Evolutionary conservation across 257 asterid species (phyloP).

Genomic region (Pogostemon cablin): DNA sequence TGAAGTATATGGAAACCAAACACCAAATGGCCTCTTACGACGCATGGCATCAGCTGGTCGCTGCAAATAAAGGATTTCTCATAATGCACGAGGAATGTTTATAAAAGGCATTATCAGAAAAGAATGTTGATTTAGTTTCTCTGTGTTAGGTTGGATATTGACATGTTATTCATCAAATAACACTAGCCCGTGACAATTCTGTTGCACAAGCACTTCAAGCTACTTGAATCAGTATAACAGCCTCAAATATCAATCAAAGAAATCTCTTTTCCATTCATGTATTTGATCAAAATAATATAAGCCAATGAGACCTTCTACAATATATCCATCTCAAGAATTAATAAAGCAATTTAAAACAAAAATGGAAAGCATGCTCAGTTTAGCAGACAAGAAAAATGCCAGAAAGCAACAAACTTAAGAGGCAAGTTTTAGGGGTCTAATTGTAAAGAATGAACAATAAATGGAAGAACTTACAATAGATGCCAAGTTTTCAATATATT

Average conservation of each 20-base stretch:
- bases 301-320: background rate
- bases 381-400: slow-evolving; percentile 13
- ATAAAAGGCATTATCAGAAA: background rate
- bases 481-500: slow-evolving; percentile 70
- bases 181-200: background rate
- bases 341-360: background rate
- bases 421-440: slow-evolving; percentile 17
- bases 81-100: no score
- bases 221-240: background rate
- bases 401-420: slow-evolving; percentile 19
- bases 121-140: background rate
- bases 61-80: slow-evolving; percentile 46
- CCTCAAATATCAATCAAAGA: slow-evolving; percentile 1
- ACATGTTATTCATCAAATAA: slow-evolving; percentile 1
- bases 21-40: slow-evolving; percentile 75
- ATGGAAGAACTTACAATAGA: slow-evolving; percentile 55
- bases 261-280: background rate
- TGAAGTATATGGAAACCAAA: slow-evolving; percentile 90
- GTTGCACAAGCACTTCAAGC: background rate
- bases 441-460: slow-evolving; percentile 10
- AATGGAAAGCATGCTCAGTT: background rate
- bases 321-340: slow-evolving; percentile 8
- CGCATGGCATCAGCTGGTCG: slow-evolving; percentile 73
- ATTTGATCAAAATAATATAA: background rate
- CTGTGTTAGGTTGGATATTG: background rate